Conservation (phyloP, 2,329 filamentous ascomycete species). For the Alternaria consortialis region DNA sequence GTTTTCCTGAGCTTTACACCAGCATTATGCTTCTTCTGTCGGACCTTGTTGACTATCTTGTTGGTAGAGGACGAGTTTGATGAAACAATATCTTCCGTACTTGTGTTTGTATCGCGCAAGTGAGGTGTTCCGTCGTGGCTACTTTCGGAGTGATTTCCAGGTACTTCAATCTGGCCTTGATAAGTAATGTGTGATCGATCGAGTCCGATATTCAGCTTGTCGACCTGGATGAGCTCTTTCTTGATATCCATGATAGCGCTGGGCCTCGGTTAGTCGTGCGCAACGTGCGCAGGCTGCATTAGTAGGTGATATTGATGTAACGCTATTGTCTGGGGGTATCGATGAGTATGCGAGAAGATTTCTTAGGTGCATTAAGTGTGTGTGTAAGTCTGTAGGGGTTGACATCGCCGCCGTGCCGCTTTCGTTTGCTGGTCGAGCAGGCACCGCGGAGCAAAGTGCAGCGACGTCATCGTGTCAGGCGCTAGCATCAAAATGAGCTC, state of each 20-base stretch:
- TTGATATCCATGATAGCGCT: slow-evolving; percentile 25
- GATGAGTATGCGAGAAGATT: neutral
- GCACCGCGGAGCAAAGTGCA: neutral
- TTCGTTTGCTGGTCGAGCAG: neutral
- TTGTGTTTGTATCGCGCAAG: neutral
- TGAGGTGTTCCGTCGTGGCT: slow-evolving; percentile 34
- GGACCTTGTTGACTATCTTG: slow-evolving; percentile 25
- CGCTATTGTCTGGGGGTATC: neutral
- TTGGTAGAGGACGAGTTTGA: slow-evolving; percentile 16
- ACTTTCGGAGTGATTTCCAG: slow-evolving; percentile 20
- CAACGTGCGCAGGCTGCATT: neutral
- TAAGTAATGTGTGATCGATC: slow-evolving; percentile 24
- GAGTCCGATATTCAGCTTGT: slow-evolving; percentile 20
- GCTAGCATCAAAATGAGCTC: neutral
- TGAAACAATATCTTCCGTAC: neutral
- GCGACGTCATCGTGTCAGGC: slow-evolving; percentile 1
- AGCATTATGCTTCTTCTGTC: slow-evolving; percentile 30
- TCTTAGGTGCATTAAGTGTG: no score
- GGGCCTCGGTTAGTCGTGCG: neutral
- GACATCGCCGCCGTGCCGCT: neutral
- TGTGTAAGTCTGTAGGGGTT: neutral
- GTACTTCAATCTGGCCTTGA: slow-evolving; percentile 22
- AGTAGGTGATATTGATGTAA: neutral
- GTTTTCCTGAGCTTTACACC: slow-evolving; percentile 33
- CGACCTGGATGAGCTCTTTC: slow-evolving; percentile 36